Conservation (phyloP, 805 yeast genomes). For the Metschnikowia gruessii region DNA sequence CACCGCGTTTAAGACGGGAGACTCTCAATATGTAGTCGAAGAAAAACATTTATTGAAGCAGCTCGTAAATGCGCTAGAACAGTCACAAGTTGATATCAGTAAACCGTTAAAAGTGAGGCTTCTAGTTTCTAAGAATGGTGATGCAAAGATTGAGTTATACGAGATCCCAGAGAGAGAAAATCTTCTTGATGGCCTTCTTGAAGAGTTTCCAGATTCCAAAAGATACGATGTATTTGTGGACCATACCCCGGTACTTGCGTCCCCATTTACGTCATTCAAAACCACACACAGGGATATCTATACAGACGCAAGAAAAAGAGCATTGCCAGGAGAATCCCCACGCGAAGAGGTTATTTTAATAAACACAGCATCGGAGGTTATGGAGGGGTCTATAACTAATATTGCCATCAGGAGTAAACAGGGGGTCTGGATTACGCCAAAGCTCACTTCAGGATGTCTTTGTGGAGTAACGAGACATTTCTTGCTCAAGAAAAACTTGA, state of each 20-base stretch:
- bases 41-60: conserved; percentile 38
- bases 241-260: conserved; percentile 45
- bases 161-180: conserved; percentile 25
- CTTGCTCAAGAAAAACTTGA: conserved; percentile 50
- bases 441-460: conserved; percentile 73
- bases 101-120: conserved; percentile 35
- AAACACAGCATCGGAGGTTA: conserved; percentile 55
- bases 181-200: conserved; percentile 30
- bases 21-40: conserved; percentile 19
- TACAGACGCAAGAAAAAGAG: conserved; percentile 54
- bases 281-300: conserved; percentile 73
- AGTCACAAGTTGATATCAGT: conserved; percentile 22
- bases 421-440: conserved; percentile 76
- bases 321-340: conserved; percentile 37
- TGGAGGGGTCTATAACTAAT: conserved; percentile 83
- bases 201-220: conserved; percentile 15
- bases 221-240: conserved; percentile 66
- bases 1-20: conserved; percentile 31
- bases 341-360: conserved; percentile 67
- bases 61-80: conserved; percentile 27
- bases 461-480: conserved; percentile 78
- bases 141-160: conserved; percentile 32
- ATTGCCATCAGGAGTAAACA: conserved; percentile 56
- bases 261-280: conserved; percentile 84
- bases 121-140: conserved; percentile 28